These are phyloP conservation scores for Hypomontagnella submonticulosa DNA, from an alignment of 495 filamentous ascomycete genomes.

Conservation along the genomic window DNA sequence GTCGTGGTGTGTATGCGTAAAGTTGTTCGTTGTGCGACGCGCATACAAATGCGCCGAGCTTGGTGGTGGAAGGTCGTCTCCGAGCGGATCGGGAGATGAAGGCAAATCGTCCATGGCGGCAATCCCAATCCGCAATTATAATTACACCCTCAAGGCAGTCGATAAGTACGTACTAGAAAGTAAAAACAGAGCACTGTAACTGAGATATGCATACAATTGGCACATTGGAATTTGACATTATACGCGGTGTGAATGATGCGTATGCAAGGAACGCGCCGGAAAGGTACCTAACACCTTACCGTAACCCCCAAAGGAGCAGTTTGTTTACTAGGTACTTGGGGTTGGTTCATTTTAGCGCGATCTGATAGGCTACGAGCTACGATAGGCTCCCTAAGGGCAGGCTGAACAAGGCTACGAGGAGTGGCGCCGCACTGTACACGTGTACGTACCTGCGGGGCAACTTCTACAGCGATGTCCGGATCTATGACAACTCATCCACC, in stretches of 20 bases:
- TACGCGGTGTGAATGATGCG: neutral
- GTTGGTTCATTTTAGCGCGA: slow-evolving; percentile 32
- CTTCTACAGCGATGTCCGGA: neutral
- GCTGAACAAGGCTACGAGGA: slow-evolving; percentile 24
- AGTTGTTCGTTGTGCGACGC: slow-evolving; percentile 46
- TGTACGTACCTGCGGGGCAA: slow-evolving; percentile 28
- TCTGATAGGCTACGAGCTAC: slow-evolving; percentile 26
- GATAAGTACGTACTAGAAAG: slow-evolving; percentile 6
- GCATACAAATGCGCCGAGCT: slow-evolving; percentile 45
- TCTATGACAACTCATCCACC: slow-evolving; percentile 11
- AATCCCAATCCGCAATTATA: slow-evolving; percentile 18
- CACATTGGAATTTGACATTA: slow-evolving; percentile 10
- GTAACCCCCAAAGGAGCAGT: slow-evolving; percentile 44
- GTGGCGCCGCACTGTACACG: slow-evolving; percentile 23
- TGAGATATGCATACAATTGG: slow-evolving; percentile 21
- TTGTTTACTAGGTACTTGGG: slow-evolving; percentile 52
- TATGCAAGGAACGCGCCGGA: slow-evolving; percentile 32
- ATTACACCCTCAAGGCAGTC: slow-evolving; percentile 11
- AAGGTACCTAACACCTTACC: slow-evolving; percentile 23
- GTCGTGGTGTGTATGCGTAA: slow-evolving; percentile 26
- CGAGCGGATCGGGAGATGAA: slow-evolving; percentile 62
- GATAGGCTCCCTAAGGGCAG: neutral
- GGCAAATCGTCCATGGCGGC: slow-evolving; percentile 49
- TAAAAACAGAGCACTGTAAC: slow-evolving; percentile 4
- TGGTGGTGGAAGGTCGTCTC: slow-evolving; percentile 44